Evolutionary conservation across 257 asterid species (phyloP), one percentile per base, ranked within the genome.

Genomic region (Mitragyna speciosa): DNA sequence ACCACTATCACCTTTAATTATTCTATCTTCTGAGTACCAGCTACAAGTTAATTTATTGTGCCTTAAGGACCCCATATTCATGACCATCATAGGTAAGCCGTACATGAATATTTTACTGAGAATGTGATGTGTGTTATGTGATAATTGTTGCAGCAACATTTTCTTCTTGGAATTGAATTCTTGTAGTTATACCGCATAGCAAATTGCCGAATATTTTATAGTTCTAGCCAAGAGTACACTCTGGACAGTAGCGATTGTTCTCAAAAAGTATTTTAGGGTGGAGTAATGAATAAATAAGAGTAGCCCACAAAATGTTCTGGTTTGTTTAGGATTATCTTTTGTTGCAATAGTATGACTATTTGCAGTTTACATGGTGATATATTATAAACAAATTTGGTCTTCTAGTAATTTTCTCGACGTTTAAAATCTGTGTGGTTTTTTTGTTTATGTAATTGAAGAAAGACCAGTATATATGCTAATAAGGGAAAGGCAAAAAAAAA

Each of bases 91-190:
- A n/a, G 52, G 36, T 67, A 68, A 78, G 70, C 39, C 58, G 51
- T 41, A n/a, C 41, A 33, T 22, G 74, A 65, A 64, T 76, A 59
- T 58, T 58, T 41, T n/a, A 56, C 59, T 78, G 30, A 28, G 28
- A n/a, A 11, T 70, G 45, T 61, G 26, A 43, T 79, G 24, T 17
- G n/a, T 64, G 8, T 24, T 43, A 15, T 49, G 78, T 39, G 68
- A 24, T 63, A 49, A 71, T 31, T 17, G 56, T 36, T 19, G 78
- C 45, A 61, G 31, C 81, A 1, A 49, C 73, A 41, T 49, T 68
- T 64, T 79, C 72, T 28, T 59, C 39, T 24, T 43, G 36, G 49
- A 41, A 8, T 41, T 19, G 48, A 19, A 5, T 78, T 52, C 58
- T 43, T 33, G 39, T 19, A 26, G 45, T 31, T n/a, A n/a, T 65